phyloP scores from a whole-genome alignment of 306 rosid species.

The Medicago ruthenica region DNA sequence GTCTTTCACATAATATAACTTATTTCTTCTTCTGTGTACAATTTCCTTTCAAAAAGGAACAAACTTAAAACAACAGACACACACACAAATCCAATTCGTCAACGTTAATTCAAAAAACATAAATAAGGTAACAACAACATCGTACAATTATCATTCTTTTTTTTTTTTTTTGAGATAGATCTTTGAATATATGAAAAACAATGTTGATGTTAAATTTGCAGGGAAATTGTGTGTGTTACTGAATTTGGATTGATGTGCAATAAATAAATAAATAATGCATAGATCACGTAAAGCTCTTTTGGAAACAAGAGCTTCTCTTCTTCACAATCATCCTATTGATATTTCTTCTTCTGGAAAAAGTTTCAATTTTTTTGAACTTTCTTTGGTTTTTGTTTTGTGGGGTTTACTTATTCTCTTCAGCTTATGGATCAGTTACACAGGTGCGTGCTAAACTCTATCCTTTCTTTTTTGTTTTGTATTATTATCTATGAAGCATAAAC shows the following conservation, averaged over 20 bases:
- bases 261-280: constrained; percentile 67
- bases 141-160: background rate
- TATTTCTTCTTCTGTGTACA: background rate
- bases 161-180: background rate
- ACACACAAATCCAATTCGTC: constrained; percentile 5
- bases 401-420: constrained; percentile 69
- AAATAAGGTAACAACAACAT: background rate
- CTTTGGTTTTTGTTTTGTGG: constrained; percentile 77
- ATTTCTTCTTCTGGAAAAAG: constrained; percentile 1
- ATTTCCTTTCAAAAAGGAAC: background rate
- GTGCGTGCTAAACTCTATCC: constrained; percentile 37
- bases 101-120: background rate
- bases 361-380: constrained; percentile 55
- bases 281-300: constrained; percentile 80
- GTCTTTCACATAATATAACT: background rate
- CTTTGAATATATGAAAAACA: background rate
- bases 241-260: constrained; percentile 52
- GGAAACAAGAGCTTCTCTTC: constrained; percentile 57
- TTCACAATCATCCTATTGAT: background rate
- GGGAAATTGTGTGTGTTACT: background rate
- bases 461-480: background rate
- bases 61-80: background rate
- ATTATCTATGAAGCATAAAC: background rate
- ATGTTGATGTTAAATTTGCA: background rate
- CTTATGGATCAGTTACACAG: constrained; percentile 77